phyloP scores from a whole-genome alignment of 352 stramenopile genomes.

The Phytophthora pistaciae region DNA sequence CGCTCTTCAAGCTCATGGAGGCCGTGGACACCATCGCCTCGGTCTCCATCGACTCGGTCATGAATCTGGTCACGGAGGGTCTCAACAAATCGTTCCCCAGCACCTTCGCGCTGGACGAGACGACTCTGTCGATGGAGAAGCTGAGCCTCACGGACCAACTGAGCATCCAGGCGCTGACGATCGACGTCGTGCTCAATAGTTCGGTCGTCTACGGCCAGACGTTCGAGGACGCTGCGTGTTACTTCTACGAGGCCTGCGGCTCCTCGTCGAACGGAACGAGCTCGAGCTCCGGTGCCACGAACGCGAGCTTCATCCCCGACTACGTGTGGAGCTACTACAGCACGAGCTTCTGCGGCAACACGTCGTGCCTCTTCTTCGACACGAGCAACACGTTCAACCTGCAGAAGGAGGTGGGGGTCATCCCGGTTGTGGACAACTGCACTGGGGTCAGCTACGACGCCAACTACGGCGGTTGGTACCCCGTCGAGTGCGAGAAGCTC shows the following conservation, averaged over 20 bases:
- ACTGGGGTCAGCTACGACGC: conserved; percentile 44
- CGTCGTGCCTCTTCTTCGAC: conserved; percentile 49
- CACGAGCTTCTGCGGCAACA: conserved; percentile 41
- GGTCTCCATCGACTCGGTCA: conserved; percentile 24
- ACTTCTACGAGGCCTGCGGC: conserved; percentile 10
- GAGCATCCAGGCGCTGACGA: conserved; percentile 34
- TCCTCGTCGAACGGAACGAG: conserved; percentile 11
- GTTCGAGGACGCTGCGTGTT: conserved; percentile 18
- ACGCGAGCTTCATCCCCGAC: conserved; percentile 15
- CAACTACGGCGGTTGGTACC: conserved; percentile 53
- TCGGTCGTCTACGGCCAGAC: conserved; percentile 32
- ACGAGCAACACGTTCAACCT: conserved; percentile 38
- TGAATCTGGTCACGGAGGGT: conserved; percentile 26
- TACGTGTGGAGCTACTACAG: conserved; percentile 38
- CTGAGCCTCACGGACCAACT: conserved; percentile 37
- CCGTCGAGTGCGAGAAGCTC: conserved; percentile 33
- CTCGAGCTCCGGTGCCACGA: conserved; percentile 8
- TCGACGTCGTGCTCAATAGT: conserved; percentile 34
- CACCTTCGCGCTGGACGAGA: conserved; percentile 35
- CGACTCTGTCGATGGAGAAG: conserved; percentile 33
- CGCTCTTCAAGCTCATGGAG: conserved; percentile 42
- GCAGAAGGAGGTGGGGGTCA: conserved; percentile 46
- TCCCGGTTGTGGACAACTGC: conserved; percentile 41
- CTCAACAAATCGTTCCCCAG: conserved; percentile 44
- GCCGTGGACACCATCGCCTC: conserved; percentile 23